phyloP scores from a whole-genome alignment of 2,329 filamentous ascomycete genomes.

The Ceratocystis papillata region DNA sequence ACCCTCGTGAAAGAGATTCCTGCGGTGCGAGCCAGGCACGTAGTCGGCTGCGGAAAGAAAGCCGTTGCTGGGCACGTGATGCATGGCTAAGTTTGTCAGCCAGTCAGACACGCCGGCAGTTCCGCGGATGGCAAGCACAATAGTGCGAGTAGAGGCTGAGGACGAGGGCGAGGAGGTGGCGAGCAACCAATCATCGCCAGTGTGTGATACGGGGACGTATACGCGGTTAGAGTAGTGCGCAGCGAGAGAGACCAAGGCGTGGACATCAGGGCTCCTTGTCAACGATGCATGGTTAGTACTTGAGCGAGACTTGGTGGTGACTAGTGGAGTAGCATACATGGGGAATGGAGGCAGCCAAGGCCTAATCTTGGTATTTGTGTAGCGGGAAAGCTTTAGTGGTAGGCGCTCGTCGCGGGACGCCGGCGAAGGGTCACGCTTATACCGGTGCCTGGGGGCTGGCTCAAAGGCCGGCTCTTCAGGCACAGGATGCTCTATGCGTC shows the following conservation, averaged over 20 bases:
- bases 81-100: constrained; percentile 68
- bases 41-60: constrained; percentile 42
- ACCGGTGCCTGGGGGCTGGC: not conserved
- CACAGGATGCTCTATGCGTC: not conserved
- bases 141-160: constrained; percentile 45
- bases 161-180: constrained; percentile 48
- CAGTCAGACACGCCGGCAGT: constrained; percentile 75
- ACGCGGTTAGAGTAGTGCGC: constrained; percentile 66
- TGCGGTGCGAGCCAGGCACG: constrained; percentile 29
- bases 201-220: constrained; percentile 61
- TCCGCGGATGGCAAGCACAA: constrained; percentile 76
- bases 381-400: constrained; percentile 63
- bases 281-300: not conserved
- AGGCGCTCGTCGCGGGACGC: constrained; percentile 30
- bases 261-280: constrained; percentile 58
- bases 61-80: constrained; percentile 51
- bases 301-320: too few species aligned
- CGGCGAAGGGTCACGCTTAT: not conserved
- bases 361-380: constrained; percentile 66
- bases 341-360: constrained; percentile 55
- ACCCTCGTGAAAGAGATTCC: constrained; percentile 69
- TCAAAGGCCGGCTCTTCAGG: not conserved
- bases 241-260: constrained; percentile 65
- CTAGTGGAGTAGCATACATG: constrained; percentile 39
- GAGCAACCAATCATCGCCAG: constrained; percentile 68